phyloP scores from a whole-genome alignment of 805 yeast genomes.

The Blastobotrys peoriensis region DNA sequence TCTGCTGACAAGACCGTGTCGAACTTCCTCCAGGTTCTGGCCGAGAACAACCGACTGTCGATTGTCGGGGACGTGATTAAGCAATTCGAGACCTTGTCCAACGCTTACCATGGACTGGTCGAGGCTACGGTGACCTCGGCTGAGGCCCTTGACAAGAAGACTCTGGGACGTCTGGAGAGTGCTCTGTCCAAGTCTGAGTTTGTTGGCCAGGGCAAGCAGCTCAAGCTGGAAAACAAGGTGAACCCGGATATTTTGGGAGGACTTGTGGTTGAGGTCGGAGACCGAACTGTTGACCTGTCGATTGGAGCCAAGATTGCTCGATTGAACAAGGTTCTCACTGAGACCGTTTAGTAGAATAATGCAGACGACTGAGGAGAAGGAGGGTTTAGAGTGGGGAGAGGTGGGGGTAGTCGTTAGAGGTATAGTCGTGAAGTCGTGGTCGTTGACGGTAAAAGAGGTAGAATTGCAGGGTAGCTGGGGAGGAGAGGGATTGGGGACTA shows the following conservation, averaged over 20 bases:
- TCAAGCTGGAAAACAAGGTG: conserved; percentile 75
- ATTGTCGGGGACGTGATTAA: conserved; percentile 58
- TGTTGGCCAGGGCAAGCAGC: conserved; percentile 81
- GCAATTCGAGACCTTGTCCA: conserved; percentile 71
- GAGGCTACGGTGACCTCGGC: conserved; percentile 92
- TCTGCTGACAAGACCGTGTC: conserved; percentile 62
- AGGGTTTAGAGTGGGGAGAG: no score
- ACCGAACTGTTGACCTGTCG: conserved; percentile 91
- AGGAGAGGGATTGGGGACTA: no score
- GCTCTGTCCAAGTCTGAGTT: conserved; percentile 71
- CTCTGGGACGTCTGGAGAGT: conserved; percentile 68
- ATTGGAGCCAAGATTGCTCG: conserved; percentile 77
- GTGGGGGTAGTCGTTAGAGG: no score
- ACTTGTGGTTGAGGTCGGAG: conserved; percentile 91
- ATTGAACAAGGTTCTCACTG: conserved; percentile 82
- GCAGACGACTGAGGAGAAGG: no score
- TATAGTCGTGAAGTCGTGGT: no score
- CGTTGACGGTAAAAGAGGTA: no score
- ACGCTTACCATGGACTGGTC: conserved; percentile 86
- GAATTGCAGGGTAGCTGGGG: no score
- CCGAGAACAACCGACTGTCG: conserved; percentile 89
- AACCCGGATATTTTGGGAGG: conserved; percentile 95
- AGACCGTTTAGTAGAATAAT: conserved; percentile 86
- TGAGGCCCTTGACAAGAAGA: conserved; percentile 71
- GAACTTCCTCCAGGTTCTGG: conserved; percentile 78